phyloP scores from a whole-genome alignment of 495 filamentous ascomycete genomes.

The Ascodesmis nigricans region DNA sequence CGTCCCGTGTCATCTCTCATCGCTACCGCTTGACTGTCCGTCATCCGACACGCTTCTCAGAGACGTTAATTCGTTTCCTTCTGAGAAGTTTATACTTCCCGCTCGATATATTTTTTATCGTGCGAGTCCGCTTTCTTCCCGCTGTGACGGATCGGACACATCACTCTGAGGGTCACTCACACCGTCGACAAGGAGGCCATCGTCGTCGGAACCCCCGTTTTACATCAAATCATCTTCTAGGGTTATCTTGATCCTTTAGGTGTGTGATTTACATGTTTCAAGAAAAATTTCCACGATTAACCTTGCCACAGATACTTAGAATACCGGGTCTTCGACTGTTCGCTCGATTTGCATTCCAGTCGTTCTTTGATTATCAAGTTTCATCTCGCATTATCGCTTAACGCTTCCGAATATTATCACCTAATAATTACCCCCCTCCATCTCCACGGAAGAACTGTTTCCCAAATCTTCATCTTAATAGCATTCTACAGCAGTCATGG shows the following conservation, averaged over 20 bases:
- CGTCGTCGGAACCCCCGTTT: no score
- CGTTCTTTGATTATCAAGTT: constrained; percentile 2
- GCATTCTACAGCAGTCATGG: constrained; percentile 40
- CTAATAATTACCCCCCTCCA: constrained; percentile 16
- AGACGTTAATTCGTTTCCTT: constrained; percentile 23
- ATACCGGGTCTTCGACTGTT: constrained; percentile 10
- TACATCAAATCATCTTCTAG: background rate
- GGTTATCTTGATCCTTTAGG: constrained; percentile 9
- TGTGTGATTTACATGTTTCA: no score
- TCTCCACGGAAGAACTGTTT: constrained; percentile 19
- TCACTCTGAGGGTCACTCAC: background rate
- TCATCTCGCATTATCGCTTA: no score
- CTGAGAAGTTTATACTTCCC: constrained; percentile 11
- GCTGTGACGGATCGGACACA: background rate
- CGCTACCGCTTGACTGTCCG: constrained; percentile 12
- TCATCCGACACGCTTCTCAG: constrained; percentile 11
- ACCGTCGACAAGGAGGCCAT: no score
- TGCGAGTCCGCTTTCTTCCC: no score
- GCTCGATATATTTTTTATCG: background rate
- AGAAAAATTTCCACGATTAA: no score
- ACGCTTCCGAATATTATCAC: no score
- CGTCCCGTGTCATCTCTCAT: constrained; percentile 13
- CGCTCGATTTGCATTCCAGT: constrained; percentile 12
- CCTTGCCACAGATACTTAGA: constrained; percentile 17
- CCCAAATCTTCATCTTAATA: constrained; percentile 12